Percentiles rank a stretch among this genome's conserved stretches.
These are phyloP conservation scores for Boletus barrowsii DNA, from an alignment of 768 basidiomycete species.

Conservation along the genomic window DNA sequence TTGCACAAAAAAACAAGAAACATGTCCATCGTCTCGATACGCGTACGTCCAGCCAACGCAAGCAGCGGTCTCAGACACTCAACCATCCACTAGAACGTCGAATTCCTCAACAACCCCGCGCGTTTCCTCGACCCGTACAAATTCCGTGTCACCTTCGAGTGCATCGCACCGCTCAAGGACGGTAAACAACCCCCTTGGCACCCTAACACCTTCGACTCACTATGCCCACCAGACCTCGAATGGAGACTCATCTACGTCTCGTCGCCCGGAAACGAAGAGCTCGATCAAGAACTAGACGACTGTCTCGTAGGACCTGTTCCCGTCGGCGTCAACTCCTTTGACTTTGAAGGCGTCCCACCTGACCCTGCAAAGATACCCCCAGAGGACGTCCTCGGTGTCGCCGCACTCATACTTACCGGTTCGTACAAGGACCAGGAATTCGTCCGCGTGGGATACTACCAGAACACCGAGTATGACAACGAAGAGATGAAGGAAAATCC, in stretches of 20 bases:
- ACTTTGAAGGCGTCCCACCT: conserved; percentile 88
- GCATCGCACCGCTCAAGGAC: conserved; percentile 86
- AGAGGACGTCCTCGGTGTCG: conserved; percentile 92
- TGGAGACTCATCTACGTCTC: conserved; percentile 98
- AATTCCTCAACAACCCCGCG: conserved; percentile 92
- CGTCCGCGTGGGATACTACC: conserved; percentile 99
- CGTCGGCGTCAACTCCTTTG: conserved; percentile 94
- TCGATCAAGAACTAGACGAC: conserved; percentile 96
- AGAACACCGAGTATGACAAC: conserved; percentile 97
- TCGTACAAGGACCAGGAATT: conserved; percentile 97
- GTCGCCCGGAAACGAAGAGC: conserved; percentile 84
- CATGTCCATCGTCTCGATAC: conserved; percentile 71
- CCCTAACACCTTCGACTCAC: neutral
- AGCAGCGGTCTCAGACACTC: neutral
- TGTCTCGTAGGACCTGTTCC: conserved; percentile 98
- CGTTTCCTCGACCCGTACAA: conserved; percentile 87
- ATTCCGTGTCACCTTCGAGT: conserved; percentile 96
- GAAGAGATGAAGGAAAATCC: conserved; percentile 83
- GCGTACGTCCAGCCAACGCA: conserved; percentile 40
- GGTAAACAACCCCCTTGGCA: conserved; percentile 43
- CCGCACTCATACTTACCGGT: conserved; percentile 94
- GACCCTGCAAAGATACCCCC: conserved; percentile 79
- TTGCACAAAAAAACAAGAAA: neutral
- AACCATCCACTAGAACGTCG: conserved; percentile 60
- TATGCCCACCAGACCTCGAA: conserved; percentile 70